These are phyloP conservation scores for Tolypocladium paradoxum DNA, from an alignment of 2,329 filamentous ascomycete genomes.

Conservation along the genomic window DNA sequence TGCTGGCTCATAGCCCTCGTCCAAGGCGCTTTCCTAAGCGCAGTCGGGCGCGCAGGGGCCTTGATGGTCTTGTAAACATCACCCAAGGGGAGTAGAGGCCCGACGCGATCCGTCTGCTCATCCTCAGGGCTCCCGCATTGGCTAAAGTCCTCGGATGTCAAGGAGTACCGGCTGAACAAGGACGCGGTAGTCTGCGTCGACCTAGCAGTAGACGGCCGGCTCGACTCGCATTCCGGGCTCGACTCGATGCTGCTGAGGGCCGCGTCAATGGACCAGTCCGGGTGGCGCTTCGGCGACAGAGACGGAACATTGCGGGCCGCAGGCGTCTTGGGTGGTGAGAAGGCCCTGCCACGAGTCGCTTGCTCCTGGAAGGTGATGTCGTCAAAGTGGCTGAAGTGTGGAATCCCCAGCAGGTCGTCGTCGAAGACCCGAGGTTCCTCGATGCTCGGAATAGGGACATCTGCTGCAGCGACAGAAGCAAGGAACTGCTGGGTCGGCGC, in stretches of 20 bases:
- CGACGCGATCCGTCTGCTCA: conserved; percentile 14
- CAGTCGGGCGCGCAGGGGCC: conserved; percentile 11
- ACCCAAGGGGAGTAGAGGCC: conserved; percentile 13
- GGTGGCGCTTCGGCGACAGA: conserved; percentile 36
- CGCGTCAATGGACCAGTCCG: conserved; percentile 49
- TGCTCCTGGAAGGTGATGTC: conserved; percentile 16
- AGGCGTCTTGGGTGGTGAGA: conserved; percentile 51
- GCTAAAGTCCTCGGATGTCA: conserved; percentile 42
- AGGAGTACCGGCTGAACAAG: conserved; percentile 45
- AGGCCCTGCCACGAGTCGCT: conserved; percentile 27
- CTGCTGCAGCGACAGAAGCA: conserved; percentile 55
- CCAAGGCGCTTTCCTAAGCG: conserved; percentile 45
- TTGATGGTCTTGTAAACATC: conserved; percentile 22
- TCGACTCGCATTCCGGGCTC: conserved; percentile 47
- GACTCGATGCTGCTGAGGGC: conserved; percentile 47
- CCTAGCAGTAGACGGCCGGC: conserved; percentile 47
- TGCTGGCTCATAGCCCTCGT: conserved; percentile 55
- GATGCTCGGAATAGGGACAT: conserved; percentile 54
- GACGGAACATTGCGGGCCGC: conserved; percentile 34
- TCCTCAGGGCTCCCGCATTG: conserved; percentile 41
- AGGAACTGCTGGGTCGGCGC: conserved; percentile 56
- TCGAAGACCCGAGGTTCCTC: conserved; percentile 41
- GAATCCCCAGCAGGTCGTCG: conserved; percentile 28
- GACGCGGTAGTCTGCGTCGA: conserved; percentile 49
- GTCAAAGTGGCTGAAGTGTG: conserved; percentile 22